phyloP scores from a whole-genome alignment of 2,329 filamentous ascomycete species.

The Aspergillus latus region DNA sequence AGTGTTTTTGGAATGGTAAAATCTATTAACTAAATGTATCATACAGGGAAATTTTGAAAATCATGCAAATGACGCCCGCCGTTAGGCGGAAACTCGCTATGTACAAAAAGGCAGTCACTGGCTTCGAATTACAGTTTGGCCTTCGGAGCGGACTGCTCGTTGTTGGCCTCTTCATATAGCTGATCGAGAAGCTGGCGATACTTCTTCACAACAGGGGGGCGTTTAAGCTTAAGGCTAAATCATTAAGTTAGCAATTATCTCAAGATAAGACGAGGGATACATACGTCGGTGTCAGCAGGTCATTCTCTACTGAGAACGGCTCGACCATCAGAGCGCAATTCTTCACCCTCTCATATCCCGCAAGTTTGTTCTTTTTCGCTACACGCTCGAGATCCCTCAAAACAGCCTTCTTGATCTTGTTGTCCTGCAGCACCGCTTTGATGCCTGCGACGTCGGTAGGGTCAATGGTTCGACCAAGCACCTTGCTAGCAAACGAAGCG shows the following conservation, averaged over 20 bases:
- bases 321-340: conserved; percentile 75
- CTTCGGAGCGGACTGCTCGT: conserved; percentile 37
- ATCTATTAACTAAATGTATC: not conserved
- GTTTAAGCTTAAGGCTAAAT: conserved; percentile 67
- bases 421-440: conserved; percentile 64
- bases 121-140: conserved; percentile 38
- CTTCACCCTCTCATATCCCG: conserved; percentile 81
- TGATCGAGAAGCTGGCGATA: conserved; percentile 60
- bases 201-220: conserved; percentile 64
- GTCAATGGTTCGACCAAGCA: conserved; percentile 66
- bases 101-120: not conserved
- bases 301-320: conserved; percentile 90
- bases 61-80: conserved; percentile 10
- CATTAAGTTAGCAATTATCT: conserved; percentile 20
- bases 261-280: not conserved
- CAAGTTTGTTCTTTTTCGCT: conserved; percentile 81
- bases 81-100: conserved; percentile 6
- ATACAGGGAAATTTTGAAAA: conserved; percentile 10
- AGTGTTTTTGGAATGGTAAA: not conserved
- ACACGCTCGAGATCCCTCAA: conserved; percentile 76
- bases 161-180: conserved; percentile 59
- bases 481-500: conserved; percentile 73
- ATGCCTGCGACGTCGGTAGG: conserved; percentile 66
- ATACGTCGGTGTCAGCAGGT: conserved; percentile 61
- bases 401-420: conserved; percentile 71